These are phyloP conservation scores for Rhodamnia argentea DNA, from an alignment of 345 rosid genomes.

Conservation along the genomic window DNA sequence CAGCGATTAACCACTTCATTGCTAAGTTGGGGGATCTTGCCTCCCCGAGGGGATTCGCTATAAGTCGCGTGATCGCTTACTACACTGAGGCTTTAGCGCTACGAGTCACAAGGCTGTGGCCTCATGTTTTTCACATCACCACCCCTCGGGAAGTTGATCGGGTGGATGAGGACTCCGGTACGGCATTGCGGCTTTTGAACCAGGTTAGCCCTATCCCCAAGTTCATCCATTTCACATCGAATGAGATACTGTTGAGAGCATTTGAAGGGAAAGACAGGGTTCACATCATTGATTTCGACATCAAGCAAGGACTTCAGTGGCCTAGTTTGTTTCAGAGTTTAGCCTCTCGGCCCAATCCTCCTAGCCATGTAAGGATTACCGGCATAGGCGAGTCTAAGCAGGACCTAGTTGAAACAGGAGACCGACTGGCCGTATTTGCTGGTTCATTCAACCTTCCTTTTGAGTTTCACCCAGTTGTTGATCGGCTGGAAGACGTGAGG, in stretches of 20 bases:
- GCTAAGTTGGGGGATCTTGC: conserved; percentile 75
- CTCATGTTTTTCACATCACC: conserved; percentile 70
- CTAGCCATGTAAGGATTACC: conserved; percentile 77
- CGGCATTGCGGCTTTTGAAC: conserved; percentile 77
- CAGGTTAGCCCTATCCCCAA: conserved; percentile 87
- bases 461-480: conserved; percentile 94
- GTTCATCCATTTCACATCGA: conserved; percentile 84
- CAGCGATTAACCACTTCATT: conserved; percentile 49
- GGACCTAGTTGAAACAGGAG: conserved; percentile 87
- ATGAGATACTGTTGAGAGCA: conserved; percentile 82
- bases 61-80: conserved; percentile 67
- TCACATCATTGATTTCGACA: conserved; percentile 90
- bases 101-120: conserved; percentile 79
- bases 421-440: conserved; percentile 72
- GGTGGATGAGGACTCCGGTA: conserved; percentile 57
- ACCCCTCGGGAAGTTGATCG: conserved; percentile 79
- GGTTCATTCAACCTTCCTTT: conserved; percentile 75
- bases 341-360: conserved; percentile 71
- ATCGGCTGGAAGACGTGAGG: conserved; percentile 91
- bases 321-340: conserved; percentile 89
- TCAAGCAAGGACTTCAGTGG: conserved; percentile 99
- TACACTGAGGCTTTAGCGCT: conserved; percentile 82
- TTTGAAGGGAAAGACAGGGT: conserved; percentile 90
- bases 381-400: conserved; percentile 92
- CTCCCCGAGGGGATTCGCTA: conserved; percentile 62